Base-by-base conservation (phyloP, 2,329 filamentous ascomycete genomes). In the Clonostachys byssicola region DNA sequence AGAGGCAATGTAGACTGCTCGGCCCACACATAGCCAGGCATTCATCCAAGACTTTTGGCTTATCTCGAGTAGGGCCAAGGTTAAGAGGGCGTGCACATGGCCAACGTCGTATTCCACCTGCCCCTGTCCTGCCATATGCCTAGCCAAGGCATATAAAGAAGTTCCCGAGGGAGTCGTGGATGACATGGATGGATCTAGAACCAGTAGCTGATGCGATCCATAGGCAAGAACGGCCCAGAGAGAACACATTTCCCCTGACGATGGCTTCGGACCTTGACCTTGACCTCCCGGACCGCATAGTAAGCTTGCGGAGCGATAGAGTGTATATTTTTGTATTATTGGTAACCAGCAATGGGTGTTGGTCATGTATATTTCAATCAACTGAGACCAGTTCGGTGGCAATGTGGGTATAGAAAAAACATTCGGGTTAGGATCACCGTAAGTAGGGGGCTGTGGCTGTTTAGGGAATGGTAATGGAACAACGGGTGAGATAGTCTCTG, bases 191-290 rank as follows among this genome's bases (percentile, higher is more conserved):
- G 23, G 23, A 30, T 30, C 23, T 3, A 30, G n/a, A 8, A 34
- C 47, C 23, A 5, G 13, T 4, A 4, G 17, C 20, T 14, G 42
- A n/a, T 34, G 39, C 5, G 30, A 40, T 17, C 45, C 42, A 38
- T 48, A 50, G 16, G 48, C 43, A n/a, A 52, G n/a, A 6, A 50
- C 41, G 12, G 48, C 45, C 50, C 45, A 47, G 6, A 50, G 4
- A 7, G 44, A 41, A n/a, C 38, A 18, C 3, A 45, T 17, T 16
- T 50, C 48, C 2, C 48, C 38, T 18, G 5, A 36, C 2, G 40
- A 38, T 3, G 43, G 17, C n/a, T 7, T 30, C 16, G 20, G 20
- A 12, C 41, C 7, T 16, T 13, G 14, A 2, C 20, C 18, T 5
- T 23, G 16, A n/a, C 17, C 6, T 14, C 42, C 38, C 16, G 23